These are phyloP conservation scores for Nakazawaea ishiwadae DNA, from an alignment of 805 yeast genomes.

Conservation along the genomic window DNA sequence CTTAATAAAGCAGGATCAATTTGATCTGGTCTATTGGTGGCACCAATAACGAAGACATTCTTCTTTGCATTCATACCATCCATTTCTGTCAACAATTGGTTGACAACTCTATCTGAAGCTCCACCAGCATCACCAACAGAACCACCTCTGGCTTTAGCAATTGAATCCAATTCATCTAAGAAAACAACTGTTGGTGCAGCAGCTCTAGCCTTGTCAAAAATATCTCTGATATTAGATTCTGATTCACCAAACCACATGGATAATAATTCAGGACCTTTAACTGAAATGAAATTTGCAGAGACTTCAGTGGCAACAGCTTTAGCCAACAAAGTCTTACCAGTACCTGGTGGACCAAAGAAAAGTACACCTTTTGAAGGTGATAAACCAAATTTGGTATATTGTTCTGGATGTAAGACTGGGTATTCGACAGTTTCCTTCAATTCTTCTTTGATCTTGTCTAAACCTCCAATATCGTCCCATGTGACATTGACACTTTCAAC, in stretches of 20 bases:
- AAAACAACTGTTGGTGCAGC: conserved; percentile 99
- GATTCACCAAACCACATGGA: conserved; percentile 99
- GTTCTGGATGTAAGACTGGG: conserved; percentile 98
- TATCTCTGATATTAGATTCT: conserved; percentile 95
- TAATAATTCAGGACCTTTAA: conserved; percentile 93
- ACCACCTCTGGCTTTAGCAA: conserved; percentile 96
- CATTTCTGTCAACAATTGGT: conserved; percentile 95
- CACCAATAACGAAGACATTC: conserved; percentile 98
- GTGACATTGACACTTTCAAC: conserved; percentile 98
- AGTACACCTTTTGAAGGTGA: conserved; percentile 98
- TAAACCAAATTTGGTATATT: conserved; percentile 95
- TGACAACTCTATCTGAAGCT: conserved; percentile 93
- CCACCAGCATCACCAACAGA: conserved; percentile 93
- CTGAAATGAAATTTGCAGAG: conserved; percentile 95
- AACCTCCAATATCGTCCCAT: conserved; percentile 99
- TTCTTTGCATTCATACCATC: conserved; percentile 99
- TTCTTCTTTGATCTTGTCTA: conserved; percentile 93
- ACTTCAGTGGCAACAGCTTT: conserved; percentile 99
- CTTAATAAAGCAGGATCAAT: conserved; percentile 97
- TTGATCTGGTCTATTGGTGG: conserved; percentile 99
- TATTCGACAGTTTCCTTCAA: conserved; percentile 98
- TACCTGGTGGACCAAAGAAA: conserved; percentile 99
- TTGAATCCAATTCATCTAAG: conserved; percentile 96
- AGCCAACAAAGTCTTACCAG: conserved; percentile 97
- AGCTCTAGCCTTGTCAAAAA: conserved; percentile 97